phyloP scores from a whole-genome alignment of 441 rosid species.

The Pelargonium myrrhifolium region DNA sequence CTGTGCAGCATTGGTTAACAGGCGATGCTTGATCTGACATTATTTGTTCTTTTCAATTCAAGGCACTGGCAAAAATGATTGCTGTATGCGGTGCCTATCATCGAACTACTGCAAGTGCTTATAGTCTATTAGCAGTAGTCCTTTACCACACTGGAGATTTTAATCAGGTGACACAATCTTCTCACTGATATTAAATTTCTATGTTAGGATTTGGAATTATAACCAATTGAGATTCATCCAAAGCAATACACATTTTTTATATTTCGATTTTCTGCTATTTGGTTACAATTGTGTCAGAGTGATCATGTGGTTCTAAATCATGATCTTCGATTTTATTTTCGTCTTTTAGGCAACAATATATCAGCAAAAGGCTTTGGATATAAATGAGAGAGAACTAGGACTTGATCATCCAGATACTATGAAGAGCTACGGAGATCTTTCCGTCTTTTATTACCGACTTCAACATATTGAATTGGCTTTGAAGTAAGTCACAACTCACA shows the following conservation, averaged over 20 bases:
- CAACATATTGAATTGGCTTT: conserved; percentile 77
- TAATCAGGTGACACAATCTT: conserved; percentile 48
- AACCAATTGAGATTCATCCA: conserved; percentile 2
- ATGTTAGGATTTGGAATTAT: background rate
- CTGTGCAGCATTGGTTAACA: background rate
- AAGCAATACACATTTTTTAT: conserved; percentile 10
- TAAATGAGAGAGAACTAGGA: conserved; percentile 81
- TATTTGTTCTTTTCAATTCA: conserved; percentile 20
- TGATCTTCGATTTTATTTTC: conserved; percentile 12
- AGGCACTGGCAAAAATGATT: conserved; percentile 72
- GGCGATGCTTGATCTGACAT: conserved; percentile 15
- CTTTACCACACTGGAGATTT: conserved; percentile 80
- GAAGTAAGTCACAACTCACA: conserved; percentile 55
- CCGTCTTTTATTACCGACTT: conserved; percentile 79
- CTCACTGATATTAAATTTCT: background rate
- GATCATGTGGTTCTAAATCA: background rate
- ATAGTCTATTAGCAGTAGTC: conserved; percentile 75
- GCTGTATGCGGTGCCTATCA: conserved; percentile 77
- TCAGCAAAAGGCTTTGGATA: conserved; percentile 75
- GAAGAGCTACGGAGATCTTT: conserved; percentile 79
- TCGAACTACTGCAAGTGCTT: conserved; percentile 84
- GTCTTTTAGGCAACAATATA: conserved; percentile 65
- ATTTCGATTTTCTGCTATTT: conserved; percentile 18
- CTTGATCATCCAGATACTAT: conserved; percentile 84
- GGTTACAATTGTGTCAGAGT: background rate